Evolutionary conservation across 148 eudicot species (phyloP).

Genomic region (Vaccinium darrowii): DNA sequence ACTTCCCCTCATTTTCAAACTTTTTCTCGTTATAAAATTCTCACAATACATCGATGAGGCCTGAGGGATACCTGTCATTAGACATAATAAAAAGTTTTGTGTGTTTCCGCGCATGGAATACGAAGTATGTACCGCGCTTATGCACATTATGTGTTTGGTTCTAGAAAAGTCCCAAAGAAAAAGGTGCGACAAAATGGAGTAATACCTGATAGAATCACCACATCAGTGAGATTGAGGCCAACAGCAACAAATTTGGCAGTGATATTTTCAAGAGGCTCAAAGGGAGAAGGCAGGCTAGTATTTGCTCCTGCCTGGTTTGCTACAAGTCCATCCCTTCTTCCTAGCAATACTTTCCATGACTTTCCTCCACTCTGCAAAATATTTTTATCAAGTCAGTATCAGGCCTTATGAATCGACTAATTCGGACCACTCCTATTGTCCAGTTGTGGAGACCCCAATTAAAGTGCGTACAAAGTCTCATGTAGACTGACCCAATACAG

Average conservation of each 20-base stretch:
- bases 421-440: not conserved
- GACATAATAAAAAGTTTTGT: no score
- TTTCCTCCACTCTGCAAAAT: slow-evolving; percentile 74
- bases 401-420: not conserved
- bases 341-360: slow-evolving; percentile 56
- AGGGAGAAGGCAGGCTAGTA: slow-evolving; percentile 48
- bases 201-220: slow-evolving; percentile 70
- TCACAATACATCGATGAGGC: no score
- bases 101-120: no score
- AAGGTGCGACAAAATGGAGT: not conserved
- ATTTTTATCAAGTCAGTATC: not conserved
- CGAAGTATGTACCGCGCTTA: no score
- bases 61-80: no score
- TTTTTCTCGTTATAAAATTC: no score
- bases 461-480: not conserved
- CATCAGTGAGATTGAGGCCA: slow-evolving; percentile 67
- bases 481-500: not conserved
- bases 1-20: no score
- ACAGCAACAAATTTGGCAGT: slow-evolving; percentile 48
- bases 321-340: slow-evolving; percentile 79
- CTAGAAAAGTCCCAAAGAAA: no score
- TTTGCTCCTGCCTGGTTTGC: slow-evolving; percentile 75
- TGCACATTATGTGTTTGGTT: no score
- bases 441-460: not conserved
- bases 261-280: slow-evolving; percentile 41